Conservation (phyloP, 768 basidiomycete genomes). For the Boletus barrowsii region DNA sequence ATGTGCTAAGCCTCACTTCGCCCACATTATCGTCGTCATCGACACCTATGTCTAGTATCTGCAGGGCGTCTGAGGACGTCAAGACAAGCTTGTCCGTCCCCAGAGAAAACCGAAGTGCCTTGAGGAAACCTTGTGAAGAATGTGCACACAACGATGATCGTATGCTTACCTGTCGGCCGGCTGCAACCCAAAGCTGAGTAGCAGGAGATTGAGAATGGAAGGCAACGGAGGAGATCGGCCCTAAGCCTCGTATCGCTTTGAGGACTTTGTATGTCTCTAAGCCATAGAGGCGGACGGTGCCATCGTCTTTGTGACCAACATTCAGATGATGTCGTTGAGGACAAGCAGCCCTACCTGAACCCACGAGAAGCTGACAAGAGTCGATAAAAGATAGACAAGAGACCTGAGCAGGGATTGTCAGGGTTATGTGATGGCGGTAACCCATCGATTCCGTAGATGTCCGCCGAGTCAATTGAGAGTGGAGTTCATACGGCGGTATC, state of each 20-base stretch:
- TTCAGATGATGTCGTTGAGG: not conserved
- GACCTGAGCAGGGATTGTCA: slow-evolving; percentile 48
- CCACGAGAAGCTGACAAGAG: slow-evolving; percentile 50
- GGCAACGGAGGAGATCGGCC: slow-evolving; percentile 62
- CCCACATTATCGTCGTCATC: slow-evolving; percentile 60
- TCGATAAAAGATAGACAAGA: slow-evolving; percentile 53
- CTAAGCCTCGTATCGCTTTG: slow-evolving; percentile 59
- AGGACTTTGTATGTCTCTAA: slow-evolving; percentile 56
- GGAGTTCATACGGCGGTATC: too few relatives aligned
- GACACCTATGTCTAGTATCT: slow-evolving; percentile 44
- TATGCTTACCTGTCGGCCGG: slow-evolving; percentile 49
- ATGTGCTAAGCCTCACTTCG: slow-evolving; percentile 47
- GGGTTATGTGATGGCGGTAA: slow-evolving; percentile 17
- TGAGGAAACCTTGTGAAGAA: not conserved
- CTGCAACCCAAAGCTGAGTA: slow-evolving; percentile 62
- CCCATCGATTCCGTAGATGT: slow-evolving; percentile 3
- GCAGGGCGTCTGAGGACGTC: slow-evolving; percentile 45
- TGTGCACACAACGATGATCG: not conserved
- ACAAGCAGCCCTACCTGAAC: slow-evolving; percentile 49
- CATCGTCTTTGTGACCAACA: slow-evolving; percentile 51
- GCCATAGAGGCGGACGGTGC: slow-evolving; percentile 64
- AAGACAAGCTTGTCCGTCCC: slow-evolving; percentile 52
- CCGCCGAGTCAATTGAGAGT: not conserved
- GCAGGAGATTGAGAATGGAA: slow-evolving; percentile 42
- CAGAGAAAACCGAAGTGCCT: slow-evolving; percentile 43